Evolutionary conservation across 345 rosid species (phyloP), one percentile per base, ranked within the genome.

Genomic region (Stellera chamaejasme): DNA sequence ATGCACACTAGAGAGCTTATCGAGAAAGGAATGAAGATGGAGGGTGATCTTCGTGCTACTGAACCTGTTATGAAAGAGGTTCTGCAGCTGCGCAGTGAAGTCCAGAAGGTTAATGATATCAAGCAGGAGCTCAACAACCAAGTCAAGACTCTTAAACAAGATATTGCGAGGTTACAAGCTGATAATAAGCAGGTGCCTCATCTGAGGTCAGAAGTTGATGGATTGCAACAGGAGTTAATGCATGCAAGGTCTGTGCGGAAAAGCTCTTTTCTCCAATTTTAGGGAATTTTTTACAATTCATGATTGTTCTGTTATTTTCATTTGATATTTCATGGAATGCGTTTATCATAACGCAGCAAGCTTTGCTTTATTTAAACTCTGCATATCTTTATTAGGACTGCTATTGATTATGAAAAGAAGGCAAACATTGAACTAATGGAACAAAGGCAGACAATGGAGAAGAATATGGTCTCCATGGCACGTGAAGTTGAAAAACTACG

Each of bases 401-500:
- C 96, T 45, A 73, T 83, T 72, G 97, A 89, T 55, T 89, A 71
- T 71, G 99, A 93, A 76, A 89, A 90, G 88, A 89, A 93, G 74
- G 94, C 80, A 60, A 93, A 87, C 66, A 70, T 89, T 62, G 95
- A 93, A 79, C 75, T 93, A 64, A 66, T 89, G 77, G 97, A 89
- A 64, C 99, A 89, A 69, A 72, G 97, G 69, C 97, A 87, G 67
- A 77, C 77, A 59, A 89, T 89, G 94, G 99, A 93, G 77, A 93
- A 84, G 78, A 87, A 76, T 67, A 63, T 89, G 88, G 83, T 89
- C 68, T 82, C 96, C 50, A 84, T 93, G 99, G 99, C 99, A 7
- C 94, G 99, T 11, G 99, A 93, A 72, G 96, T 93, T 63, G 99
- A 93, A 70, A 89, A 83, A 75, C 77, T 89, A 54, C 82, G 92